Conservation (phyloP, 345 rosid species). For the Camelina sativa region DNA sequence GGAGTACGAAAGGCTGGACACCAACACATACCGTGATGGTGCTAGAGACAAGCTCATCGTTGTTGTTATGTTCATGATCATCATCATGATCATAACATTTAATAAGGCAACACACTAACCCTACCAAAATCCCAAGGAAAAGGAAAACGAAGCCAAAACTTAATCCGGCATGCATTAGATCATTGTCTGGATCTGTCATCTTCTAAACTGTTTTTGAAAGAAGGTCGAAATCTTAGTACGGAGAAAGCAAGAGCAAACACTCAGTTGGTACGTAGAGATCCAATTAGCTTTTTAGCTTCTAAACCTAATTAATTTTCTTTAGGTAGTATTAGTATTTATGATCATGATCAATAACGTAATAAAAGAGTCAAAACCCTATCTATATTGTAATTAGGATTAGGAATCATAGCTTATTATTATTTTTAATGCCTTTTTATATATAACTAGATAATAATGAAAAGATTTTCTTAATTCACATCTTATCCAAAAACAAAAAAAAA, state of each 20-base stretch:
- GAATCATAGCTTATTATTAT: background rate
- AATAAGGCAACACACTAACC: background rate
- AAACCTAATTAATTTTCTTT: background rate
- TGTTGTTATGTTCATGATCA: background rate
- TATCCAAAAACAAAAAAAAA: no score
- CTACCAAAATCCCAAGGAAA: background rate
- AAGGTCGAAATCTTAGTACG: background rate
- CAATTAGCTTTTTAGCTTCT: background rate
- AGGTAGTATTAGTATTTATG: background rate
- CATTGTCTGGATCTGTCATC: constrained; percentile 3
- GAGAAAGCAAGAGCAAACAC: background rate
- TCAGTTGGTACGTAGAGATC: background rate
- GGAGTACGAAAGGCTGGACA: constrained; percentile 53
- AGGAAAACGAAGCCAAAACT: background rate
- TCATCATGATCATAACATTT: background rate
- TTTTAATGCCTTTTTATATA: no score
- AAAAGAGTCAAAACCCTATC: background rate
- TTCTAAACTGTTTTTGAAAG: background rate
- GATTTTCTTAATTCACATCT: no score
- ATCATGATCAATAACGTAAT: background rate
- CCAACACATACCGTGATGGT: constrained; percentile 36
- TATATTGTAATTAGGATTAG: background rate
- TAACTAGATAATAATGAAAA: no score
- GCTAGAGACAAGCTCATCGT: background rate
- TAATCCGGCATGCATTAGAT: background rate